phyloP scores from a whole-genome alignment of 163 green algal species.

The Scenedesmus sp. region DNA sequence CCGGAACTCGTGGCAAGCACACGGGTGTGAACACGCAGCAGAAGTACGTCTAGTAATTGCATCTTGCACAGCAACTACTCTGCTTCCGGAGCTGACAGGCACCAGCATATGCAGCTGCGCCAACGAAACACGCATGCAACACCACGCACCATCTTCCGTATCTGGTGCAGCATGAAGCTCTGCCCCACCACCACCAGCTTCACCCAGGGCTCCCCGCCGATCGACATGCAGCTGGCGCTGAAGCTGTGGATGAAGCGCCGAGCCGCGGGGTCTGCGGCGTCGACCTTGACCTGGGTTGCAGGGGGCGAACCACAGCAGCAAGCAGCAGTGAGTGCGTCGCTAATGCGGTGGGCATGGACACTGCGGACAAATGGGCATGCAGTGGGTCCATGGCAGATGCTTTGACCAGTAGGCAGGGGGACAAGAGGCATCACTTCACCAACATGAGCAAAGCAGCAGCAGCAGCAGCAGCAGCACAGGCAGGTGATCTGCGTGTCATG shows the following conservation, averaged over 20 bases:
- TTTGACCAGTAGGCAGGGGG: not conserved
- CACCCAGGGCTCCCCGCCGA: constrained; percentile 77
- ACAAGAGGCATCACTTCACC: not conserved
- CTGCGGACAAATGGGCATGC: too few species aligned
- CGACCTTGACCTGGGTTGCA: not conserved
- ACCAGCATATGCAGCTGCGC: not conserved
- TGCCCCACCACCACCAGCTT: constrained; percentile 89
- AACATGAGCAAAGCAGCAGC: not conserved
- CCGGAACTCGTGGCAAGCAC: too few species aligned
- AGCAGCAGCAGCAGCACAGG: too few species aligned
- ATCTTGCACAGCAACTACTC: not conserved
- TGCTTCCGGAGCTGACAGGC: not conserved
- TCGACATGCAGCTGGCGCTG: constrained; percentile 66
- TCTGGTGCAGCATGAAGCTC: constrained; percentile 99
- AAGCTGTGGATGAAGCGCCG: constrained; percentile 87
- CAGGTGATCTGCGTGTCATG: too few species aligned
- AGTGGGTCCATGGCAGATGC: not conserved
- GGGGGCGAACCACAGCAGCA: not conserved
- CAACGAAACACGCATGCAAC: not conserved
- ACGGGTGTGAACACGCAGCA: not conserved
- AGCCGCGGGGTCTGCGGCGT: not conserved
- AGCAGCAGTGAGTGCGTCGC: constrained; percentile 53
- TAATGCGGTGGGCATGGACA: constrained; percentile 79
- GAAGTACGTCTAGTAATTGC: too few species aligned
- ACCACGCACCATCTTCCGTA: constrained; percentile 92